These are phyloP conservation scores for Spergularia bocconei DNA, from an alignment of 148 eudicot genomes.

Conservation along the genomic window DNA sequence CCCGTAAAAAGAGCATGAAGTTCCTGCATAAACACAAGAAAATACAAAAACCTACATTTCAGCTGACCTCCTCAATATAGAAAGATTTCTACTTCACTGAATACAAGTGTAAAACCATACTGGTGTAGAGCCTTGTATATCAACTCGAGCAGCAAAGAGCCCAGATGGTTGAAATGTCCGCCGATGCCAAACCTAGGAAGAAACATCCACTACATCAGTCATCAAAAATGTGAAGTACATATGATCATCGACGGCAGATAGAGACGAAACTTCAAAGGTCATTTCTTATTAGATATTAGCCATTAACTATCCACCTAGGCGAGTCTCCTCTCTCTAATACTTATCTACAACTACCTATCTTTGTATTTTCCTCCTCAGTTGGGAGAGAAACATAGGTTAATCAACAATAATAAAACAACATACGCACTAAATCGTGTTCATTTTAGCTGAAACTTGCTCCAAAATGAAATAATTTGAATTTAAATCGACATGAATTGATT, in stretches of 20 bases:
- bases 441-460: slow-evolving; percentile 1
- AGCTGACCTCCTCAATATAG: slow-evolving; percentile 1
- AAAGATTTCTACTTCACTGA: slow-evolving; percentile 5
- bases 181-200: slow-evolving; percentile 88
- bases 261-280: slow-evolving; percentile 1
- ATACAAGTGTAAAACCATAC: slow-evolving; percentile 39
- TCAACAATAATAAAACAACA: background rate
- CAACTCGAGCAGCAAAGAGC: slow-evolving; percentile 96
- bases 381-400: background rate
- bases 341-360: background rate
- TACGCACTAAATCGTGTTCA: too few species aligned
- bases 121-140: slow-evolving; percentile 82
- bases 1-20: slow-evolving; percentile 91
- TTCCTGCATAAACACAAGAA: slow-evolving; percentile 50
- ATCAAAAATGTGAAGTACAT: background rate
- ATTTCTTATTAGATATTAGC: background rate
- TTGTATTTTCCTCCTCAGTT: background rate
- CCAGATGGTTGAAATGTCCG: slow-evolving; percentile 95
- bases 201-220: slow-evolving; percentile 14
- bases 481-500: too few species aligned
- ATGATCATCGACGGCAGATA: background rate
- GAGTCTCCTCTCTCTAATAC: background rate
- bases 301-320: background rate
- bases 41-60: background rate
- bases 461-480: background rate